Conservation (phyloP, 805 yeast genomes). For the Lachancea waltii region DNA sequence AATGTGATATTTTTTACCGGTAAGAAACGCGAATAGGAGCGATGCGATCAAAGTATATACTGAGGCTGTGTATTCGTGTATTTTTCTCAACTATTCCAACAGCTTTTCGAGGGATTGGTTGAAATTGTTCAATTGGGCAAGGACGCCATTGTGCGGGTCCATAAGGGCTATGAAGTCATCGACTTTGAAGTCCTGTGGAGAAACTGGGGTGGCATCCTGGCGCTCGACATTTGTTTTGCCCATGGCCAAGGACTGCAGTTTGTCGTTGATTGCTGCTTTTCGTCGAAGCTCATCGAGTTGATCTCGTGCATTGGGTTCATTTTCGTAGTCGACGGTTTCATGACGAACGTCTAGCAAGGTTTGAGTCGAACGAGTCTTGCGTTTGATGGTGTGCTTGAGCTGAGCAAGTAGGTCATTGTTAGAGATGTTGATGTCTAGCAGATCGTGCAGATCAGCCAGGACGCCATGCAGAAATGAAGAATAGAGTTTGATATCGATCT, state of each 20-base stretch:
- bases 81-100: constrained; percentile 6
- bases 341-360: constrained; percentile 15
- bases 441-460: constrained; percentile 24
- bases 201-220: too few relatives aligned
- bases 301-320: neutral
- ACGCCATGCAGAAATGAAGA: constrained; percentile 16
- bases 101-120: constrained; percentile 11
- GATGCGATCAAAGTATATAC: neutral
- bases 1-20: neutral
- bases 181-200: neutral
- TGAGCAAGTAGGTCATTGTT: constrained; percentile 27
- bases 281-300: constrained; percentile 5
- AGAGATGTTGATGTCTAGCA: constrained; percentile 27
- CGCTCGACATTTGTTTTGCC: too few relatives aligned
- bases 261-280: constrained; percentile 7
- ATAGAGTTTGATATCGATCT: constrained; percentile 26
- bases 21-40: neutral
- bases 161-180: constrained; percentile 10
- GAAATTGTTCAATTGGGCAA: constrained; percentile 13
- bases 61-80: neutral
- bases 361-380: constrained; percentile 15
- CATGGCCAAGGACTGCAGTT: constrained; percentile 3
- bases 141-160: constrained; percentile 20
- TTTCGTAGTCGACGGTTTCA: constrained; percentile 15
- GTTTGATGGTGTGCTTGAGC: constrained; percentile 15